Conservation (phyloP, 495 filamentous ascomycete species). For the Penicillium chermesinum region DNA sequence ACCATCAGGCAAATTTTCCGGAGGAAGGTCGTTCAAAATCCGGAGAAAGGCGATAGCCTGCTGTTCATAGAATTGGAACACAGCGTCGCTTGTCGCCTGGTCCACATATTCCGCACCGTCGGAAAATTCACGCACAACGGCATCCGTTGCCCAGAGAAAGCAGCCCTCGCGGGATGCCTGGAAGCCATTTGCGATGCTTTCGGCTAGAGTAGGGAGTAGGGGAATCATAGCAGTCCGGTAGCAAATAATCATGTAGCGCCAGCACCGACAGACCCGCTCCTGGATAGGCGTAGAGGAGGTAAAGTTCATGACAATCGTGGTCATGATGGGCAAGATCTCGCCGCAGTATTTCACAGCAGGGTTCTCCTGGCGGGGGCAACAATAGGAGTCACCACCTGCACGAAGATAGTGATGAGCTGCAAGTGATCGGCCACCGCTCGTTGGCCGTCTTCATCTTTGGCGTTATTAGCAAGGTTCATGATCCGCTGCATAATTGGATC, state of each 20-base stretch:
- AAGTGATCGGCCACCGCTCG: conserved; percentile 79
- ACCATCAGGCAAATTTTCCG: conserved; percentile 84
- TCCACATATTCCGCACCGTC: conserved; percentile 83
- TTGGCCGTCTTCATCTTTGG: conserved; percentile 73
- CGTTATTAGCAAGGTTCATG: conserved; percentile 80
- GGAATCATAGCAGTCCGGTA: conserved; percentile 86
- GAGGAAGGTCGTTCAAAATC: conserved; percentile 78
- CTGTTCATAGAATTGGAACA: conserved; percentile 91
- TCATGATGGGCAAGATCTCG: conserved; percentile 82
- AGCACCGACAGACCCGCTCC: conserved; percentile 90
- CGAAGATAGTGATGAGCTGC: conserved; percentile 84
- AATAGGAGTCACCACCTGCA: conserved; percentile 73
- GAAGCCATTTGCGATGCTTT: conserved; percentile 81
- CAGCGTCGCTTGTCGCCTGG: conserved; percentile 71
- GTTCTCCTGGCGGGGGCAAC: conserved; percentile 67
- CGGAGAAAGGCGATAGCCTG: conserved; percentile 84
- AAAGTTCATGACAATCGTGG: conserved; percentile 80
- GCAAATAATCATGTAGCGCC: conserved; percentile 92
- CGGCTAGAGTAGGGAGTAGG: conserved; percentile 76
- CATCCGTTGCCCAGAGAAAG: conserved; percentile 94
- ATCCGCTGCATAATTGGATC: conserved; percentile 83
- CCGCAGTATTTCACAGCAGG: conserved; percentile 95
- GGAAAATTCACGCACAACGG: conserved; percentile 91
- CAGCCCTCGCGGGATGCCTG: conserved; percentile 83
- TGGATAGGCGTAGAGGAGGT: conserved; percentile 78